Base-by-base conservation (phyloP, 2,329 filamentous ascomycete genomes). In the Myotisia sp. region DNA sequence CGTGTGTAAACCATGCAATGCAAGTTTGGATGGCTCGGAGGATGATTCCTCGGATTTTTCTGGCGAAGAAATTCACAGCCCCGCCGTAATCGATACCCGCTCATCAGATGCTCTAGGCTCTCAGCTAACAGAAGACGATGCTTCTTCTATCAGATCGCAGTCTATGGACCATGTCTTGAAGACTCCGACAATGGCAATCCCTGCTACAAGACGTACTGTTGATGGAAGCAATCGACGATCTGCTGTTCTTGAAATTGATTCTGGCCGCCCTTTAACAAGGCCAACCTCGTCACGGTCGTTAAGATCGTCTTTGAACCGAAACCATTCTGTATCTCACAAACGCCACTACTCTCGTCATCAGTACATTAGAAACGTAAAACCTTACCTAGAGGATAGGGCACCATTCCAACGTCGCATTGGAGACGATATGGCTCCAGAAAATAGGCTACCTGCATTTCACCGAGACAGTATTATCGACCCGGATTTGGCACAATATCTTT, bases 401-500 rank as follows among this genome's bases (percentile, higher is more conserved):
- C 90, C 90, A 0, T 95, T 95, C 45, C 83, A 82, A 48, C 68
- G 85, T 36, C 79, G 79, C 38, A 68, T 75, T 7, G 63, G 68
- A 12, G 74, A 92, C 34, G 78, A 85, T 38, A 60, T 68, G 30
- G 62, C 67, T 3, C 74, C 70, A 42, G 78, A 76, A 42, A 63
- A 73, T 5, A 74, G 75, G 26, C 68, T 93, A 22, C 79, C 86
- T 10, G 85, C 85, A n/a, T 95, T 98, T 47, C 90, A 98, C 53
- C 85, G 90, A 50, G 90, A 98, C 62, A 95, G 90, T 51, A 93
- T 98, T 46, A 95, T 98, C 46, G 90, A 98, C 52, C 90, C 90
- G 1, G 90, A 98, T 49, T 64, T 98, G 35, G 87, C 86, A 4
- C 81, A 84, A 21, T 98, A 92, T 58, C 80, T 98, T 67, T 98